Evolutionary conservation across 2,329 filamentous ascomycete genomes (phyloP).

Genomic region (Thyridium curvatum): DNA sequence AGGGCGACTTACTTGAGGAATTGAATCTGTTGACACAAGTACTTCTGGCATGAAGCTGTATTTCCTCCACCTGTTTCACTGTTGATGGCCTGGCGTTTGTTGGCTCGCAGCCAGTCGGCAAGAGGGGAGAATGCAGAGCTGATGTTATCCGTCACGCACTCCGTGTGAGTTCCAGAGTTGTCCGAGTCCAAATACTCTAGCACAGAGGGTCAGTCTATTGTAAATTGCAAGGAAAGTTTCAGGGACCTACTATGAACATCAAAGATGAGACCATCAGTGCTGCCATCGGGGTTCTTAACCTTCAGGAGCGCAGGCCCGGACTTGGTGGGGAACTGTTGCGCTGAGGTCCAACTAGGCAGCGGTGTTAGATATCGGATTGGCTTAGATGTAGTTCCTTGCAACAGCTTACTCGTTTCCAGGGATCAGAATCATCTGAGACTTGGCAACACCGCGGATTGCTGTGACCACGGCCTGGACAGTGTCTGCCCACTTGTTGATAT

Average conservation of each 20-base stretch:
- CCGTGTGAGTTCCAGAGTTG: conserved; percentile 43
- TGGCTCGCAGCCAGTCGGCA: conserved; percentile 24
- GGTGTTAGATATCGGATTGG: background rate
- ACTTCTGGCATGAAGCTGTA: conserved; percentile 22
- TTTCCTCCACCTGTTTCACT: conserved; percentile 30
- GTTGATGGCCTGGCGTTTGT: conserved; percentile 23
- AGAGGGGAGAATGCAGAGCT: conserved; percentile 21
- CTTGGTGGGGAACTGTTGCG: conserved; percentile 38
- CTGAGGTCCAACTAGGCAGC: conserved; percentile 25
- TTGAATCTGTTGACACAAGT: conserved; percentile 21
- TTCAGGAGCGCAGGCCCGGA: conserved; percentile 43
- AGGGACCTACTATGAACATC: conserved; percentile 48
- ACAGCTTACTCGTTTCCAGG: conserved; percentile 55
- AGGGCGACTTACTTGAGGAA: conserved; percentile 16
- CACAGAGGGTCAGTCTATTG: background rate
- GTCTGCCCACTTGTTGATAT: conserved; percentile 50
- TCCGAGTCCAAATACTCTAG: conserved; percentile 50
- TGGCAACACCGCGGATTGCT: conserved; percentile 63
- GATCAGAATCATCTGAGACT: conserved; percentile 55
- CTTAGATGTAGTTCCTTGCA: no score
- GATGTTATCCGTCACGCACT: conserved; percentile 44
- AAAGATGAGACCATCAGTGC: conserved; percentile 48
- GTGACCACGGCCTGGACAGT: conserved; percentile 58
- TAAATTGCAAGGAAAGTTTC: no score
- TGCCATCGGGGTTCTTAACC: conserved; percentile 53